Percentiles rank a stretch among this genome's conserved stretches.
These are phyloP conservation scores for Nothophytophthora sp. DNA, from an alignment of 352 stramenopile genomes.

Conservation along the genomic window DNA sequence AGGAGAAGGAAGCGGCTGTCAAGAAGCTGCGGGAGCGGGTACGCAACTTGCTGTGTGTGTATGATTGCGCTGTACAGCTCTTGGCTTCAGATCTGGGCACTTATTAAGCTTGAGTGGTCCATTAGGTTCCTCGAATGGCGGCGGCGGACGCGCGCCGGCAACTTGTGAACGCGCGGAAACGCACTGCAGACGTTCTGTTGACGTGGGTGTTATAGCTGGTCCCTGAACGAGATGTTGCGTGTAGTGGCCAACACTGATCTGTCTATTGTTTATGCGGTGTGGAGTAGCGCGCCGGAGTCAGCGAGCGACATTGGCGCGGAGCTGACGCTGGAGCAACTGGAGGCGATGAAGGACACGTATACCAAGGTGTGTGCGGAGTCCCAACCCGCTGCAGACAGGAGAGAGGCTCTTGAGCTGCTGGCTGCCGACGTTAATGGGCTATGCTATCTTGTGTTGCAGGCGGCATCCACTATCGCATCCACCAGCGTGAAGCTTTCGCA, in stretches of 20 bases:
- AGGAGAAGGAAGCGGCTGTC: conserved; percentile 53
- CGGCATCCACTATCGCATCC: conserved; percentile 52
- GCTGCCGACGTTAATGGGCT: no score
- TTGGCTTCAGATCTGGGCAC: background rate
- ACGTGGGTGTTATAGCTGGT: conserved; percentile 22
- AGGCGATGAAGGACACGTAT: conserved; percentile 51
- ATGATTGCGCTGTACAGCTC: background rate
- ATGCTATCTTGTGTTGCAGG: conserved; percentile 29
- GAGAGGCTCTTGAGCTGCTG: background rate
- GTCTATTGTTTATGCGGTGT: no score
- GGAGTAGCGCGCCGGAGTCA: conserved; percentile 26
- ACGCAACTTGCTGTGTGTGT: background rate
- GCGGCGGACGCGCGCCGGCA: conserved; percentile 52
- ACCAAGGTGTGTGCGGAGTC: conserved; percentile 37
- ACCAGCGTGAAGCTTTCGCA: conserved; percentile 58
- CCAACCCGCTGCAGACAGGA: background rate
- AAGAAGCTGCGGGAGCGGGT: conserved; percentile 65
- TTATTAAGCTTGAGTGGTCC: no score
- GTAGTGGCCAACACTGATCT: no score
- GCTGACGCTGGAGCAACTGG: conserved; percentile 40
- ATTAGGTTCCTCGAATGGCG: conserved; percentile 59
- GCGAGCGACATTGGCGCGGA: conserved; percentile 22
- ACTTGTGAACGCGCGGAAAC: conserved; percentile 57
- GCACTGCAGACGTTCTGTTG: conserved; percentile 49
- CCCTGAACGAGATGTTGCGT: background rate